These are phyloP conservation scores for Moelleriella libera DNA, from an alignment of 2,329 filamentous ascomycete species.

Conservation along the genomic window DNA sequence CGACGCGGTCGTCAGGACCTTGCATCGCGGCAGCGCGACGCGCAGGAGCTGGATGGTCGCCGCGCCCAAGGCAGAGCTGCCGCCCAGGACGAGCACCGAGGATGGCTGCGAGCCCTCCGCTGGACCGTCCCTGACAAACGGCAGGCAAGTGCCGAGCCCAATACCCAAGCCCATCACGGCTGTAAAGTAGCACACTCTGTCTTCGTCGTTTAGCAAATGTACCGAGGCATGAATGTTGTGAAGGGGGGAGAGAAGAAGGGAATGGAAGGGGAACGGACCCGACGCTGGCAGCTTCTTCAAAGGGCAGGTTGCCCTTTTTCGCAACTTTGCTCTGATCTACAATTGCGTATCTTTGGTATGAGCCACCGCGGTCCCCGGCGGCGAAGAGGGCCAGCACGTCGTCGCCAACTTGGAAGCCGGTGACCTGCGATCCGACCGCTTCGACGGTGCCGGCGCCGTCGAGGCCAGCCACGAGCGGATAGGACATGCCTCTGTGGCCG, in stretches of 20 bases:
- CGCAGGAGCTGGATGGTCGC: conserved; percentile 10
- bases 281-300: background rate
- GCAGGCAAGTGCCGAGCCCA: background rate
- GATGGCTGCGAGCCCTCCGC: background rate
- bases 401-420: conserved; percentile 18
- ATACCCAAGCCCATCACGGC: background rate
- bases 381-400: conserved; percentile 17
- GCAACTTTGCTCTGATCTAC: background rate
- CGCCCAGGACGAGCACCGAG: conserved; percentile 8
- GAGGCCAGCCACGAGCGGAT: conserved; percentile 9
- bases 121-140: conserved; percentile 7
- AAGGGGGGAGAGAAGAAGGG: background rate
- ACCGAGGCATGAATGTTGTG: background rate
- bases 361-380: conserved; percentile 8
- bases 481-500: conserved; percentile 7
- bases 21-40: conserved; percentile 5
- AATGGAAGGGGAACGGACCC: conserved; percentile 4
- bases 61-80: conserved; percentile 7
- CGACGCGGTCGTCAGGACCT: conserved; percentile 7
- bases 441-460: conserved; percentile 11
- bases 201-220: background rate
- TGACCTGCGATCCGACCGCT: conserved; percentile 9
- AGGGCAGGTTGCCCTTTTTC: background rate
- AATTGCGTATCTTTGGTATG: background rate
- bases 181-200: background rate